These are phyloP conservation scores for Fusarium decemcellulare DNA, from an alignment of 2,329 filamentous ascomycete species.

Conservation along the genomic window DNA sequence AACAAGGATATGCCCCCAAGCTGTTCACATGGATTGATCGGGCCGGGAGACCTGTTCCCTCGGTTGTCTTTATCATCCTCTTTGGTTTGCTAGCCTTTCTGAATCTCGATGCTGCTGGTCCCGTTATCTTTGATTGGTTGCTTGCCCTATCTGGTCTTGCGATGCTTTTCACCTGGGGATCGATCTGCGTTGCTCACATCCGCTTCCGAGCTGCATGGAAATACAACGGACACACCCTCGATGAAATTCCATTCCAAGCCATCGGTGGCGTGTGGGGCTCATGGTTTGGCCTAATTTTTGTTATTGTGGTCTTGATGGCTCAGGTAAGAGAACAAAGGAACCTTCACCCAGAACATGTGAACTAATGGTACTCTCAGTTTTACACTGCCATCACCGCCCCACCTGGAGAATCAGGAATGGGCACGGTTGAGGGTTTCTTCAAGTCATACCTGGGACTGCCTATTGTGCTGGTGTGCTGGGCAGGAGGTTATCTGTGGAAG, in stretches of 20 bases:
- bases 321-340: conserved; percentile 52
- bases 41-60: conserved; percentile 64
- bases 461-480: conserved; percentile 68
- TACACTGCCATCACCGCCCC: conserved; percentile 62
- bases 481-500: conserved; percentile 75
- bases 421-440: conserved; percentile 66
- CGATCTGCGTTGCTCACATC: conserved; percentile 73
- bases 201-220: conserved; percentile 75
- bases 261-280: conserved; percentile 74
- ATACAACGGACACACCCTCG: conserved; percentile 69
- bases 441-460: conserved; percentile 67
- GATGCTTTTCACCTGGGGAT: conserved; percentile 76
- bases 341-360: rapidly evolving
- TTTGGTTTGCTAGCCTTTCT: conserved; percentile 65
- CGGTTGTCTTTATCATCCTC: conserved; percentile 60
- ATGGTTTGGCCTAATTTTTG: conserved; percentile 72
- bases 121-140: conserved; percentile 74
- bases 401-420: conserved; percentile 48
- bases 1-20: conserved; percentile 68
- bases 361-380: conserved; percentile 18
- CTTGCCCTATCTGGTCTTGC: conserved; percentile 74
- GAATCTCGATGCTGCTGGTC: conserved; percentile 60
- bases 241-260: conserved; percentile 76
- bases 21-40: conserved; percentile 68
- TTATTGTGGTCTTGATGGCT: conserved; percentile 66